These are phyloP conservation scores for Leccinum obscurum DNA, from an alignment of 768 basidiomycete genomes.

Conservation along the genomic window DNA sequence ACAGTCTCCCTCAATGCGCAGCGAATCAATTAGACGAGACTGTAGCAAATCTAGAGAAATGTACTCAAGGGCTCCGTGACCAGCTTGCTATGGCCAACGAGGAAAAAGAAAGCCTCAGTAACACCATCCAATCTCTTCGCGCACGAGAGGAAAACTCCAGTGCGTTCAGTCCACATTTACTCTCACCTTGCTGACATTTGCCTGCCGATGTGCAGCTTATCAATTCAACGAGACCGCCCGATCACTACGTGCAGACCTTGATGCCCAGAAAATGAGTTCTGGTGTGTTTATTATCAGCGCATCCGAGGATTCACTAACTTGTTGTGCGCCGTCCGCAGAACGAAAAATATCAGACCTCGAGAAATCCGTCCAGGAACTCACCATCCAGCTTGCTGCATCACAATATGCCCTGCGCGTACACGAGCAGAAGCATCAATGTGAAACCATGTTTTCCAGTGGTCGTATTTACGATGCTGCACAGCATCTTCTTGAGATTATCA, in stretches of 20 bases:
- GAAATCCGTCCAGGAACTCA: not conserved
- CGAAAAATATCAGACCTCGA: not conserved
- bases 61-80: not conserved
- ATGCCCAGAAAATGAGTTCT: too few relatives aligned
- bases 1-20: not conserved
- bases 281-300: not conserved
- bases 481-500: too few relatives aligned
- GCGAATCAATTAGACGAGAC: not conserved
- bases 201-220: not conserved
- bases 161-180: not conserved
- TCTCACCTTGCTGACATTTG: not conserved
- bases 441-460: too few relatives aligned
- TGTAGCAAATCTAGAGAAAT: not conserved
- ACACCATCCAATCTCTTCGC: not conserved
- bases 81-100: not conserved
- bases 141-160: too few relatives aligned
- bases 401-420: not conserved
- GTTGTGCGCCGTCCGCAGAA: not conserved
- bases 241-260: too few relatives aligned
- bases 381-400: not conserved
- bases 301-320: not conserved
- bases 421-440: too few relatives aligned
- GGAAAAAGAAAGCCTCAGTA: not conserved
- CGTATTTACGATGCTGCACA: too few relatives aligned
- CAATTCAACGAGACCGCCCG: not conserved